Evolutionary conservation across 768 basidiomycete genomes (phyloP).

Genomic region (Obba rivulosa): DNA sequence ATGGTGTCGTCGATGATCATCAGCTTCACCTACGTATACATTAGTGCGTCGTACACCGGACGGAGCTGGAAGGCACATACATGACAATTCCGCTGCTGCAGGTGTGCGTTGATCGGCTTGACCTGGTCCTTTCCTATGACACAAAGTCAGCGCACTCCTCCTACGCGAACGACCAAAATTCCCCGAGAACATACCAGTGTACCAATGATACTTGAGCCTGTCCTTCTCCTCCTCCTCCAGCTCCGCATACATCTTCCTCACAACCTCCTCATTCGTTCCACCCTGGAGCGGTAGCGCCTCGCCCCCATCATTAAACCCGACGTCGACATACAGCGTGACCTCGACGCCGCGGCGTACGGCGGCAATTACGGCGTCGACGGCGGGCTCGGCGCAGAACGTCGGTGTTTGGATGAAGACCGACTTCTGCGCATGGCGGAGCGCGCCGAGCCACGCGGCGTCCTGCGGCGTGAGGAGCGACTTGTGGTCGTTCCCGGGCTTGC

Average conservation of each 20-base stretch:
- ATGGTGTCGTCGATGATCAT: conserved; percentile 62
- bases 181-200: conserved; percentile 33
- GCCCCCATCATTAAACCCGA: conserved; percentile 43
- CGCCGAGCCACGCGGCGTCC: conserved; percentile 65
- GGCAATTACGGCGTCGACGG: conserved; percentile 52
- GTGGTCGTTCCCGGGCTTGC: conserved; percentile 14
- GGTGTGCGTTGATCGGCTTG: conserved; percentile 57
- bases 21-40: conserved; percentile 45
- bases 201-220: conserved; percentile 50
- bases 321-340: conserved; percentile 53
- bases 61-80: conserved; percentile 25
- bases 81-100: conserved; percentile 69
- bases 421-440: conserved; percentile 51
- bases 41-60: background rate
- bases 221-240: conserved; percentile 37
- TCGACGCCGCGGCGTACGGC: conserved; percentile 58
- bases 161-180: no score
- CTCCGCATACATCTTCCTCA: conserved; percentile 48
- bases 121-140: conserved; percentile 51
- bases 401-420: conserved; percentile 73
- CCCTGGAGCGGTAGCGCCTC: conserved; percentile 56
- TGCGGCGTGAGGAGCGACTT: conserved; percentile 36
- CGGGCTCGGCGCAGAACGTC: conserved; percentile 62
- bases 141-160: background rate
- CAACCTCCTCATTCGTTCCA: conserved; percentile 69